Conservation (phyloP, 257 asterid genomes). For the Verbascum thapsus region DNA sequence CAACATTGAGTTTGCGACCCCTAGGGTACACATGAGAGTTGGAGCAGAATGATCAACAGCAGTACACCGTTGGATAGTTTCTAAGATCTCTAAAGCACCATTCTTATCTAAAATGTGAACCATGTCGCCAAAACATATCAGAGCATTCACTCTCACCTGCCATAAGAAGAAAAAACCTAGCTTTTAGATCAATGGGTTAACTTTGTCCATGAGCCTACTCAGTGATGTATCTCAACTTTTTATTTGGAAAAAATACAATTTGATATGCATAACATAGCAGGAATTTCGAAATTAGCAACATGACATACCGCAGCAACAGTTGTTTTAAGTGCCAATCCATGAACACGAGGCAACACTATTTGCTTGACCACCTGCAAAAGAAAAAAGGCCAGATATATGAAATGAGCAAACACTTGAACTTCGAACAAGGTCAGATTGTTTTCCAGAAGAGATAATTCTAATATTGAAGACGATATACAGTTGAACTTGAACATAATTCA, state of each 20-base stretch:
- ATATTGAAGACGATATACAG: background rate
- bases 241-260: conserved; percentile 18
- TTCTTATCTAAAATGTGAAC: conserved; percentile 81
- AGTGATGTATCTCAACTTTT: background rate
- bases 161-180: conserved; percentile 27
- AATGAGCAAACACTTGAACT: conserved; percentile 7
- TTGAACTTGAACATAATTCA: conserved; percentile 17
- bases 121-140: conserved; percentile 85
- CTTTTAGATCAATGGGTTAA: conserved; percentile 25
- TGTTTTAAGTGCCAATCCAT: conserved; percentile 94
- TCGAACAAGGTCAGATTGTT: conserved; percentile 7
- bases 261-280: conserved; percentile 10
- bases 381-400: conserved; percentile 17
- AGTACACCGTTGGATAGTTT: conserved; percentile 90
- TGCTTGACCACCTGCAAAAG: conserved; percentile 78
- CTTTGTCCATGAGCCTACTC: conserved; percentile 12
- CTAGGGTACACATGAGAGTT: conserved; percentile 98
- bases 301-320: conserved; percentile 97
- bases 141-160: conserved; percentile 98
- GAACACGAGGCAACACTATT: conserved; percentile 89
- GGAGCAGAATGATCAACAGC: conserved; percentile 99
- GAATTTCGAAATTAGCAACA: conserved; percentile 28
- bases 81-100: conserved; percentile 75
- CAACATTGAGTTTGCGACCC: conserved; percentile 81
- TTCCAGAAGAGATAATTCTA: background rate